Conservation (phyloP, 352 stramenopile genomes). For the Pythium biforme region DNA sequence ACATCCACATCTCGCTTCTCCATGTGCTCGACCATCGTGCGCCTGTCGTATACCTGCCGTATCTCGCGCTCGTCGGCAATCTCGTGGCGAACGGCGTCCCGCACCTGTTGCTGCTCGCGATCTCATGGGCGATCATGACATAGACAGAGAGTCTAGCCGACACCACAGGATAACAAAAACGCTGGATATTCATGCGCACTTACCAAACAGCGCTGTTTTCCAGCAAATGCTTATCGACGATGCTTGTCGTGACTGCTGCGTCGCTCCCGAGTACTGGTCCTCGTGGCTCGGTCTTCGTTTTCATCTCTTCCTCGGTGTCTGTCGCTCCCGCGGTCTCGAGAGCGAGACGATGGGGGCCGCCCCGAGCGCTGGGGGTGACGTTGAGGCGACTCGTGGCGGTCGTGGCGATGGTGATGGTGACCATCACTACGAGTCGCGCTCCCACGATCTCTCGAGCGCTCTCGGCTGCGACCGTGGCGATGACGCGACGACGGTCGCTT, state of each 20-base stretch:
- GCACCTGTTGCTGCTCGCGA: conserved; percentile 62
- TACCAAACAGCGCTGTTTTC: neutral
- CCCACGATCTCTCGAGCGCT: neutral
- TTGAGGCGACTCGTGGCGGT: neutral
- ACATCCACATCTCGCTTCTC: conserved; percentile 69
- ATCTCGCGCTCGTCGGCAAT: conserved; percentile 61
- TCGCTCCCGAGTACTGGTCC: neutral
- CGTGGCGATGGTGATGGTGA: neutral
- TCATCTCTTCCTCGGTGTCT: neutral
- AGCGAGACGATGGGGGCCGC: neutral
- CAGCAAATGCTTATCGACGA: neutral
- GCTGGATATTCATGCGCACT: neutral
- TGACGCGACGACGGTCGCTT: conserved; percentile 5
- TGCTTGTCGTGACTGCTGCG: neutral
- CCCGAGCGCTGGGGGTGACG: too few relatives aligned
- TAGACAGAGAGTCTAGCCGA: conserved; percentile 1
- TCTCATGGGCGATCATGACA: conserved; percentile 48
- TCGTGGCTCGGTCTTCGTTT: neutral
- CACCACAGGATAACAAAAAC: neutral
- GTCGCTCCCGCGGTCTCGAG: neutral
- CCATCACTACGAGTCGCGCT: neutral
- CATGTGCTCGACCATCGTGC: conserved; percentile 74
- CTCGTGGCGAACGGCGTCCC: conserved; percentile 68
- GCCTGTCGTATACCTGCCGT: conserved; percentile 69
- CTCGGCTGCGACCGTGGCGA: neutral